Conservation (phyloP, 805 yeast species). For the Starmerella floricola region DNA sequence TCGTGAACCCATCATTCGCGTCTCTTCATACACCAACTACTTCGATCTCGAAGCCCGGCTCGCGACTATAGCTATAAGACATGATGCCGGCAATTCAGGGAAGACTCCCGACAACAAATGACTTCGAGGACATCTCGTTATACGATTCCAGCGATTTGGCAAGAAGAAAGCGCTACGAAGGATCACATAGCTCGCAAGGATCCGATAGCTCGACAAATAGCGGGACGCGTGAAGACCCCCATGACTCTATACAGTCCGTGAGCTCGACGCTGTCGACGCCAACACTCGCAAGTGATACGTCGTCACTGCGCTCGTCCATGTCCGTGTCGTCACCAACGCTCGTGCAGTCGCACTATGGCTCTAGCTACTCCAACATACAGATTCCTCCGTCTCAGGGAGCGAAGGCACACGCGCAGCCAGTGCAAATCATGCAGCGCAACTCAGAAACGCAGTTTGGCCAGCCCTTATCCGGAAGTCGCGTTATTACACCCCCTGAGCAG, state of each 20-base stretch:
- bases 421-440: no score
- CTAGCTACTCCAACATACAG: background rate
- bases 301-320: conserved; percentile 20
- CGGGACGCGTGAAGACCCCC: conserved; percentile 1
- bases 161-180: background rate
- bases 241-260: conserved; percentile 9
- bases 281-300: conserved; percentile 21
- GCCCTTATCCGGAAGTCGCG: background rate
- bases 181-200: background rate
- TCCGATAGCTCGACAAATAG: background rate
- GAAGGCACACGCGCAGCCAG: background rate
- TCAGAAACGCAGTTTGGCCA: no score
- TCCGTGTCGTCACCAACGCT: conserved; percentile 19
- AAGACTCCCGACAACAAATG: conserved; percentile 8
- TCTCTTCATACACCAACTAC: background rate
- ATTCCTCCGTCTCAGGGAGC: background rate
- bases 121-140: conserved; percentile 20
- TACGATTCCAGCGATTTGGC: conserved; percentile 8
- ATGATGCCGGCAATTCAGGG: conserved; percentile 10
- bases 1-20: no score
- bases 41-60: no score
- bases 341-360: background rate
- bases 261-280: conserved; percentile 20
- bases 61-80: no score
- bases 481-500: background rate